Conservation (phyloP, 164 flowering plant genomes). For the Magnolia sinica region DNA sequence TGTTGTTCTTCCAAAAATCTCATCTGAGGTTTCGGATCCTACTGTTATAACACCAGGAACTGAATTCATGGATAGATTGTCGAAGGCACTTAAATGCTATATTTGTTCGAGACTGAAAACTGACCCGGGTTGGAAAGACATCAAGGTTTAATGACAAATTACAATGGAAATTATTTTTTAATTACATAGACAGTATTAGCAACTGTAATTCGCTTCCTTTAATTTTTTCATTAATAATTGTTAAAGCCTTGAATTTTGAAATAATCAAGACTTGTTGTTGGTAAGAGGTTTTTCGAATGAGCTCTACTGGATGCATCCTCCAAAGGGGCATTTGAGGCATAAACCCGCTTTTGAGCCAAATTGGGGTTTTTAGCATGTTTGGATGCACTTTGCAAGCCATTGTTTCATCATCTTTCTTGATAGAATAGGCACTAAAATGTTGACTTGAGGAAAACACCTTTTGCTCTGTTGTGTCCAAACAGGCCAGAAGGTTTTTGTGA, state of each 20-base stretch:
- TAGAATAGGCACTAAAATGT: no score
- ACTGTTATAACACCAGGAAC: slow-evolving; percentile 61
- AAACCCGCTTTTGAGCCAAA: no score
- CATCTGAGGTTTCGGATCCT: slow-evolving; percentile 41
- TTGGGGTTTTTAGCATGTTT: no score
- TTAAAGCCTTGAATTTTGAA: background rate
- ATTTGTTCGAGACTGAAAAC: slow-evolving; percentile 15
- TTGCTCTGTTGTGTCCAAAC: no score
- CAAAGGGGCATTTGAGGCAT: no score
- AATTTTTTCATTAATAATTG: background rate
- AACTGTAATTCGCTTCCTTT: background rate
- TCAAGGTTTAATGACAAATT: slow-evolving; percentile 19
- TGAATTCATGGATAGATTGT: slow-evolving; percentile 39
- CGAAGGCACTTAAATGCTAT: slow-evolving; percentile 35
- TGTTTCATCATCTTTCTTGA: no score
- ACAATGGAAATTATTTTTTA: background rate
- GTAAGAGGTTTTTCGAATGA: no score
- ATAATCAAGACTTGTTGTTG: background rate
- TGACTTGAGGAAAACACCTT: no score
- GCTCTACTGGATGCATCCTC: no score
- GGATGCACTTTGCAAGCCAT: no score
- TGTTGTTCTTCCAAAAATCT: slow-evolving; percentile 29
- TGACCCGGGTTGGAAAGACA: slow-evolving; percentile 37
- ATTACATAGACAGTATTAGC: no score
- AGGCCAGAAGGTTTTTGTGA: no score